Evolutionary conservation across 495 filamentous ascomycete species (phyloP), one percentile per base, ranked within the genome.

Genomic region (Cercophora scortea): DNA sequence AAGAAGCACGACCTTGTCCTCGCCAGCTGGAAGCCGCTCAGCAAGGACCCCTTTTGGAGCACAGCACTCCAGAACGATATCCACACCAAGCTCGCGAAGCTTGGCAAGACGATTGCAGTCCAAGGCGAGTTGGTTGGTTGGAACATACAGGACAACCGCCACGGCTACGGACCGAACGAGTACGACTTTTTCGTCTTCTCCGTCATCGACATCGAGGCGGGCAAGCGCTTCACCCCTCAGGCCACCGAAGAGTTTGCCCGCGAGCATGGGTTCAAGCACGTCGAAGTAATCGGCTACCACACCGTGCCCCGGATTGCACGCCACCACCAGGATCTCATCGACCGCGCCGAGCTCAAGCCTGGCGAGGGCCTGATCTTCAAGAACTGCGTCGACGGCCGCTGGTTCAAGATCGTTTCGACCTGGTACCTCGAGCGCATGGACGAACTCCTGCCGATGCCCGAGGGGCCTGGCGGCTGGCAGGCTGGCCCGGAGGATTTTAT

Each of bases 291-390:
- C 1, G 65, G 63, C 0, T 66, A 68, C 35, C 6, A 39, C 18
- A 59, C 44, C 0, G 18, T 66, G 10, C 47, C 13, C 1, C 10
- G 49, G 4, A 50, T 64, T 1, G 61, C 64, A 13, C 32, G 18
- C 0, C 36, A 25, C 41, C 65, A 66, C 13, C 32, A 59, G 1
- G 65, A 54, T 0, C 47, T 70, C 2, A 13, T 60, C 3, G 40
- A 47, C 17, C 46, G 54, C 0, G 65, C 67, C 10, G 55, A 64
- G 15, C 15, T 15, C 15, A 52, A 32, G 9, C 0, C n/a, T 1
- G 48, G 54, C 7, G 59, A 70, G 47, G 65, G 65, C 6, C 9
- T 66, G 2, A 63, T 70, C 4, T 70, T 57, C 58, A 68, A 66
- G 55, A 59, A 53, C 19, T 46, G 38, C n/a, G 10, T 5, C 0